Evolutionary conservation across 1,139 yeast species (phyloP), one percentile per base, ranked within the genome.

Genomic region (Yarrowia galli): DNA sequence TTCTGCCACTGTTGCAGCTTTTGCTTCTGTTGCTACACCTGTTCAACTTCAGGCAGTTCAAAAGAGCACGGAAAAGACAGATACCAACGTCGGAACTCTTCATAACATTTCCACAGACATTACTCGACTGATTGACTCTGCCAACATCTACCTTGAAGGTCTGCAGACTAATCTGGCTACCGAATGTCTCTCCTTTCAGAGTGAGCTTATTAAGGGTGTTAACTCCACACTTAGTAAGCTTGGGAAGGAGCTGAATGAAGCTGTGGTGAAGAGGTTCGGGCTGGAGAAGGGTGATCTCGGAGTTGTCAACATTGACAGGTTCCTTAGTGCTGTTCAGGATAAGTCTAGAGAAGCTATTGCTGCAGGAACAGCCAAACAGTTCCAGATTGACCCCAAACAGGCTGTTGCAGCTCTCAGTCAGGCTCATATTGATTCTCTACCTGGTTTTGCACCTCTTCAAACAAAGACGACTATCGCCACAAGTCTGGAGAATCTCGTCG

Each of bases 111-210:
- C 63, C 7, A 7, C 48, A 2, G 63, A 56, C 25, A 18, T 56
- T 15, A 56, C 25, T 13, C 23, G 63, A 2, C 38, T 56, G 3
- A 28, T 56, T 13, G 28, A 56, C 18, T 20, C 46, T 13, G 63
- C 63, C 1, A 56, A 56, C 63, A 56, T 56, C 7, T 56, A 56
- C 25, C 15, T 56, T n/a, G 63, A 56, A 13, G 63, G 63, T 18
- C 48, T 56, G 3, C 63, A 56, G 25, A 56, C 63, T 18, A 56
- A 56, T n/a, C 20, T 56, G 2, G 16, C n/a, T 3, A 42, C 63
- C 4, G 63, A 56, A 18, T 56, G 63, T 25, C 9, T 42, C 2
- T 56, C 48, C 1, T 56, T 10, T 6, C 48, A 56, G 22, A 42
- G 2, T 2, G 38, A 56, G 18, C 38, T 56, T 2, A 13, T 56